A percentile compares a stretch with the other conserved stretches of the same genome.
These are phyloP conservation scores for Pseudonitzschia pungens DNA, from an alignment of 108 stramenopile genomes.

Conservation along the genomic window DNA sequence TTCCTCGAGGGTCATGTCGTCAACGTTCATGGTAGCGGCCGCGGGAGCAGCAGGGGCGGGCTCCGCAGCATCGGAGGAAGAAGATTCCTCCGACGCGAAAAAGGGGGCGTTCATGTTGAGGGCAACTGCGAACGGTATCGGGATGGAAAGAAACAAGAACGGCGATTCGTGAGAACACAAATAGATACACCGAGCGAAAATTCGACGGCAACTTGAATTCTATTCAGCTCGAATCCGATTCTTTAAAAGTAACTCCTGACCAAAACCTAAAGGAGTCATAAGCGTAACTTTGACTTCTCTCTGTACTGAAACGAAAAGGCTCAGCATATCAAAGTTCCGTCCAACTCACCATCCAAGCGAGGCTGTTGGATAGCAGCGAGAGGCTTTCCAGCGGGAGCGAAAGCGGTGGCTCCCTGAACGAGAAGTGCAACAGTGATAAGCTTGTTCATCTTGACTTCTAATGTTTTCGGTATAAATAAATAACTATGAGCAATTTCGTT, in stretches of 20 bases:
- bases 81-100: conserved; percentile 4
- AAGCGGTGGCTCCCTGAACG: conserved; percentile 10
- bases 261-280: too few species aligned
- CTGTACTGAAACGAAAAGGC: too few species aligned
- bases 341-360: conserved; percentile 2
- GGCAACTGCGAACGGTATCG: neutral
- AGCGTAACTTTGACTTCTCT: too few species aligned
- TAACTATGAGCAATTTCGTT: neutral
- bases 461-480: neutral
- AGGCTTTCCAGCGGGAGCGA: conserved; percentile 16
- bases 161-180: neutral
- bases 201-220: neutral
- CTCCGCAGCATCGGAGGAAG: neutral
- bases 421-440: conserved; percentile 9
- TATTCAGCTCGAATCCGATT: too few species aligned
- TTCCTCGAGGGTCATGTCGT: conserved; percentile 53
- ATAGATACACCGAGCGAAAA: too few species aligned
- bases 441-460: conserved; percentile 18
- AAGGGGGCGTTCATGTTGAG: conserved; percentile 22
- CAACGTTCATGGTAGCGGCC: neutral
- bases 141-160: neutral
- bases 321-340: neutral
- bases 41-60: neutral
- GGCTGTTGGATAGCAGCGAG: conserved; percentile 1
- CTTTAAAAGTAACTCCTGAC: too few species aligned